Evolutionary conservation across 768 basidiomycete genomes (phyloP), one percentile per base, ranked within the genome.

Genomic region (Rhodotorula paludigena): DNA sequence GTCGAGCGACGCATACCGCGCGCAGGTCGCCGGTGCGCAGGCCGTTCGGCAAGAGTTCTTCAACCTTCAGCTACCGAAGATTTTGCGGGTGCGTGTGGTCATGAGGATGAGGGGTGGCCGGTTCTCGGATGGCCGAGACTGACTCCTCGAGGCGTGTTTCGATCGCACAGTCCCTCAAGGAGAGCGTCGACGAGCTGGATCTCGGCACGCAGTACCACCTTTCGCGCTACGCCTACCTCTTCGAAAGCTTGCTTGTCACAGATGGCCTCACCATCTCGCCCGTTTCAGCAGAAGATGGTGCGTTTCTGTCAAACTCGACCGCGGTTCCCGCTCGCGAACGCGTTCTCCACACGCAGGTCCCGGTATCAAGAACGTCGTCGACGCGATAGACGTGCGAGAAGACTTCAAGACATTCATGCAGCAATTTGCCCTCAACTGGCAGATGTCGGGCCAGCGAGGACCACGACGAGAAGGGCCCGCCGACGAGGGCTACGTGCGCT

Each of bases 341-440:
- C n/a, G n/a, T n/a, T n/a, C n/a, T n/a, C n/a, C n/a, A n/a, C n/a
- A 1, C 33, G 52, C 44, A 84, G 84, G 82, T 7, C 81, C 85
- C 12, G 92, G 94, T 20, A 80, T 99, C 56, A 94, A 94, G 77
- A 81, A 87, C 4, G 85, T 90, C 32, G 87, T 89, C 64, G 93
- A 97, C 77, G 84, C 85, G 10, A 96, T 99, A 73, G 94, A 99
- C 79, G 92, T 92, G 74, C 85, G 92, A 45, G 83, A 86, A 42
- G 96, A 99, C 79, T 98, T 99, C 81, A 94, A 89, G 80, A 85
- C 84, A 14, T 99, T 88, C 77, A 97, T 99, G 93, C 91, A 96
- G 77, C 92, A 96, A 77, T 99, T 94, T 76, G 87, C 89, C 1
- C 91, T 93, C 75, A 91, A 91, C 36, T 88, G 89, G 67, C 89